phyloP scores from a whole-genome alignment of 805 yeast species.

The Nakazawaea sp. region DNA sequence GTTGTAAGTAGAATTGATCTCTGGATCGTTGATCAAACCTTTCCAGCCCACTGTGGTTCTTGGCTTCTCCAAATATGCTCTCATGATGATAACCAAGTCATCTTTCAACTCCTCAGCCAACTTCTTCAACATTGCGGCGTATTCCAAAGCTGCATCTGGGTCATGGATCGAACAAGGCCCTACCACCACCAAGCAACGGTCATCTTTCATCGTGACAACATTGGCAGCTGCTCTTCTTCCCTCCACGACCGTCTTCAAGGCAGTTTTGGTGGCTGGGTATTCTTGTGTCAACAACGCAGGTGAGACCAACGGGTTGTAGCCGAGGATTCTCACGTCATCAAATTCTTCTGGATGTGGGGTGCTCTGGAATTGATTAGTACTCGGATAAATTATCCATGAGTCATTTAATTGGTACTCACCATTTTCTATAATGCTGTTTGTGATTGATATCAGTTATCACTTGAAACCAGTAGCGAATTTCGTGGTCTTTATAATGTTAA shows the following conservation, averaged over 20 bases:
- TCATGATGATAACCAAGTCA: constrained; percentile 85
- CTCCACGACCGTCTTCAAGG: constrained; percentile 56
- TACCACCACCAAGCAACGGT: constrained; percentile 78
- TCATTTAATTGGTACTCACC: too few species aligned
- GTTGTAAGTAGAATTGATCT: constrained; percentile 84
- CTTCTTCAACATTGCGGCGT: constrained; percentile 62
- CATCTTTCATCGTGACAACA: constrained; percentile 70
- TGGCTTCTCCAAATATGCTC: constrained; percentile 97
- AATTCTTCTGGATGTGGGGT: constrained; percentile 61
- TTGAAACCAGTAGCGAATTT: too few species aligned
- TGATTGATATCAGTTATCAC: too few species aligned
- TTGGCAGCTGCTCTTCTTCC: constrained; percentile 78
- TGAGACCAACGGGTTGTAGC: constrained; percentile 90
- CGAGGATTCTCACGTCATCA: constrained; percentile 72
- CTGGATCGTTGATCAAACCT: constrained; percentile 96
- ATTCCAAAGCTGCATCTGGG: constrained; percentile 81
- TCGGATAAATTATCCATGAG: too few species aligned
- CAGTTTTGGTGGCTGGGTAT: constrained; percentile 53
- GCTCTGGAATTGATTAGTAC: too few species aligned
- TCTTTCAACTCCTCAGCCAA: constrained; percentile 63
- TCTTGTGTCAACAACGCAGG: constrained; percentile 90
- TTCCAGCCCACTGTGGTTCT: constrained; percentile 99
- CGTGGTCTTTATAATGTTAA: too few species aligned
- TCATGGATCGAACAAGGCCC: constrained; percentile 99
- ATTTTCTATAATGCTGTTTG: too few species aligned